Evolutionary conservation across 805 yeast species (phyloP), one percentile per base, ranked within the genome.

Genomic region (Ogataea neopini): DNA sequence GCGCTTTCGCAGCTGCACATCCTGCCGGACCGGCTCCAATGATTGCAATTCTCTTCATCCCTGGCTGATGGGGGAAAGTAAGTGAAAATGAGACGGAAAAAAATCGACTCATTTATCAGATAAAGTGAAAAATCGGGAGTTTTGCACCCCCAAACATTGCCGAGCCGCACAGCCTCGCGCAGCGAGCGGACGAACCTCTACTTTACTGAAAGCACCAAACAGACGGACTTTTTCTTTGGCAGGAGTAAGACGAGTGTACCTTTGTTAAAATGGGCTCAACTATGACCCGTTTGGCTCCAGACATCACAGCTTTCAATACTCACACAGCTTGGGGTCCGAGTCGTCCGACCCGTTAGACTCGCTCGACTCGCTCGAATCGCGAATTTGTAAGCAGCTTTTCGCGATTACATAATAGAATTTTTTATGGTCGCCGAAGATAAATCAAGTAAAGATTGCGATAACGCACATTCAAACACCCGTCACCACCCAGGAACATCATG

Each of bases 41-140:
- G 20, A 67, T 60, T 10, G 68, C 70, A 39, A 67, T 43, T 50
- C 56, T 53, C 25, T 22, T 22, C 25, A 22, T 22, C 25, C 25
- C 8, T 22, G 25, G 9, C 6, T n/a, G 34, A 32, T 15, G 10
- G 20, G 20, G 6, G 18, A 8, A 32, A 10, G 6, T 4, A 4
- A 14, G 83, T 32, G 88, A 86, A 36, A 76, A 64, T 55, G 81
- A 81, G 15, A 15, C n/a, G n/a, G 14, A 66, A 77, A 79, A 57
- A 80, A 69, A 43, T 80, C 80, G 14, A 81, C 79, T 64, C 88
- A 74, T 58, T 85, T 22, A 22, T 22, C 25, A 70, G 40, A 77
- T 73, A 47, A 80, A 70, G 63, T 83, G 84, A 47, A 71, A 70
- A 43, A 18, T 19, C 11, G 14, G 6, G 17, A n/a, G 48, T 52